phyloP scores from a whole-genome alignment of 2,329 filamentous ascomycete genomes.

The Ambrosiella xylebori region DNA sequence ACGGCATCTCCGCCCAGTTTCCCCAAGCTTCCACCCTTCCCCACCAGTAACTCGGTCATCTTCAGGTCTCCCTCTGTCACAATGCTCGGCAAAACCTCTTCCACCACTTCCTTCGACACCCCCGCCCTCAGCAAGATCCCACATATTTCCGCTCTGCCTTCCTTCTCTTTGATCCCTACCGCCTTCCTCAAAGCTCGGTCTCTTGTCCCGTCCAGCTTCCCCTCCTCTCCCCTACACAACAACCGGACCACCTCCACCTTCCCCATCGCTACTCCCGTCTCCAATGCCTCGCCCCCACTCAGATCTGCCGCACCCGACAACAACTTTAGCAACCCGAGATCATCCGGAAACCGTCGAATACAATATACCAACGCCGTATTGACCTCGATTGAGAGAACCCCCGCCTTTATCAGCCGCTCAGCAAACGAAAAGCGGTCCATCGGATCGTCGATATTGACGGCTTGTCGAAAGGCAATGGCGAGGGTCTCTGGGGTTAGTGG shows the following conservation, averaged over 20 bases:
- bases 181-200: conserved; percentile 27
- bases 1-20: conserved; percentile 35
- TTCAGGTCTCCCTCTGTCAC: conserved; percentile 35
- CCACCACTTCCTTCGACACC: conserved; percentile 28
- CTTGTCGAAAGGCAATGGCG: conserved; percentile 33
- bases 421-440: conserved; percentile 35
- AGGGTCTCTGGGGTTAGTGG: conserved; percentile 27
- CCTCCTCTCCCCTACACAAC: conserved; percentile 23
- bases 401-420: conserved; percentile 31
- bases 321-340: conserved; percentile 29
- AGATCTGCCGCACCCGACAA: conserved; percentile 31
- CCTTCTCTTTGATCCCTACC: conserved; percentile 22
- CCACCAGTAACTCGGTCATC: conserved; percentile 33
- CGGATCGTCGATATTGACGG: conserved; percentile 31
- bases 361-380: conserved; percentile 36
- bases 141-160: conserved; percentile 28
- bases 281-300: conserved; percentile 32
- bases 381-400: conserved; percentile 27
- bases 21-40: conserved; percentile 33
- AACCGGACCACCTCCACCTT: conserved; percentile 29
- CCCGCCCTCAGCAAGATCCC: conserved; percentile 29
- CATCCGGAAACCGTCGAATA: conserved; percentile 29
- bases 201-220: conserved; percentile 20
- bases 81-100: conserved; percentile 32
- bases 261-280: conserved; percentile 28